Evolutionary conservation across 306 rosid genomes (phyloP), one percentile per base, ranked within the genome.

Genomic region (Rosa multiflora): DNA sequence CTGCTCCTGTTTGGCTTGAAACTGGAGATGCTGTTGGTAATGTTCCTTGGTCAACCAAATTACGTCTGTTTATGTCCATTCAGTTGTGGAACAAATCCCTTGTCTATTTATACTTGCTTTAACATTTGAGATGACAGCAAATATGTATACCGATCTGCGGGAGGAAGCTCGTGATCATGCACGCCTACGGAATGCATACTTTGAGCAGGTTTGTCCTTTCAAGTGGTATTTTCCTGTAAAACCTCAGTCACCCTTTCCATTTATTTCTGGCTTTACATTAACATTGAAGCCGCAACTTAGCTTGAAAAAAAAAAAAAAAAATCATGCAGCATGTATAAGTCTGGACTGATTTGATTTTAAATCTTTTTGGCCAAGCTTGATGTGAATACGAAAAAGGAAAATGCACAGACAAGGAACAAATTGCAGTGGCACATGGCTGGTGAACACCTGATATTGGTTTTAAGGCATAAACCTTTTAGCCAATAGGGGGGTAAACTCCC

Each of bases 161-260:
- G 99, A 89, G 88, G 98, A 92, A 89, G 99, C 99, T 76, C 95
- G 97, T 43, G 99, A 89, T 84, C 99, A 94, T 86, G 99, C 99
- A 75, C 97, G 95, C 51, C 52, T 94, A 40, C 97, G 99, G 15
- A 94, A 94, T 88, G 93, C 92, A 59, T 92, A 89, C 81, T 91
- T 94, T 86, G 99, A 94, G 80, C 99, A 94, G 99, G 99, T 91
- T 81, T 84, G 88, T 77, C 67, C 75, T 77, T 59, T 59, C 29
- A 77, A 51, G 58, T 47, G 49, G 61, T 42, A 39, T 64, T 82
- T 46, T 47, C 9, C 32, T 17, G 58, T 8, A 49, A 71, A 64
- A 52, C 10, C 11, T 9, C 3, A 6, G 12, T 42, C 74, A 11
- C 39, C 26, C 39, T 42, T 14, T 66, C 46, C 11, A 6, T 37